Conservation (phyloP, 1,284 basidiomycete species). For the Ganoderma lucidum region DNA sequence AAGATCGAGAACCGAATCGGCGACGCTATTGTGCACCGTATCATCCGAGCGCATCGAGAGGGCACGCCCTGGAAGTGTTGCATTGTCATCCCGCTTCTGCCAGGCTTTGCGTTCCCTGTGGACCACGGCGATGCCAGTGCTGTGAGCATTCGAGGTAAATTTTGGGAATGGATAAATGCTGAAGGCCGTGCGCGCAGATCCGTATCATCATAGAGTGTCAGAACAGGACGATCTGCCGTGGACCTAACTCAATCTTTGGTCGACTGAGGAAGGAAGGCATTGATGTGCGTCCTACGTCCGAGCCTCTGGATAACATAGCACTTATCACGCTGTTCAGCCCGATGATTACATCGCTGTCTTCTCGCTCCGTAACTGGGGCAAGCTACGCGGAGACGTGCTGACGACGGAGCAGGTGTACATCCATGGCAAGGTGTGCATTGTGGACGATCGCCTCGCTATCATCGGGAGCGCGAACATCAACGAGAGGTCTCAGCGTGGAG, state of each 20-base stretch:
- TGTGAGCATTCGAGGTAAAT: conserved; percentile 53
- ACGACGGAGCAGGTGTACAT: conserved; percentile 96
- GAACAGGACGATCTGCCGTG: conserved; percentile 88
- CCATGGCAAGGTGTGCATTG: conserved; percentile 90
- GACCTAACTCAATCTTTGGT: conserved; percentile 92
- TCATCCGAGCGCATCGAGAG: conserved; percentile 89
- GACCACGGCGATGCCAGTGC: conserved; percentile 94
- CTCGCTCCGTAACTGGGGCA: conserved; percentile 93
- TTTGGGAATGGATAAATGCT: conserved; percentile 13
- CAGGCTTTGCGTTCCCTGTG: conserved; percentile 94
- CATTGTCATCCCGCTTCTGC: conserved; percentile 92
- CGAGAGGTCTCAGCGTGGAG: conserved; percentile 94
- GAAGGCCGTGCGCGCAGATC: conserved; percentile 56
- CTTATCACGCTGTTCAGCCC: conserved; percentile 54
- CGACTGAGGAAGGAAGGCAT: conserved; percentile 90
- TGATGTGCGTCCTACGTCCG: conserved; percentile 61
- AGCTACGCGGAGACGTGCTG: conserved; percentile 85
- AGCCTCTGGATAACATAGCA: neutral
- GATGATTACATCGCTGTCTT: conserved; percentile 95
- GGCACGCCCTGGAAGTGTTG: conserved; percentile 90
- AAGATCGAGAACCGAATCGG: conserved; percentile 95
- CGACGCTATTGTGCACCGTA: conserved; percentile 92
- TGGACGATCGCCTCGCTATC: conserved; percentile 96
- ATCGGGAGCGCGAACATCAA: conserved; percentile 99
- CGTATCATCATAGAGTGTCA: conserved; percentile 95